phyloP scores from a whole-genome alignment of 495 filamentous ascomycete genomes.

The Aspergillus indologenus region DNA sequence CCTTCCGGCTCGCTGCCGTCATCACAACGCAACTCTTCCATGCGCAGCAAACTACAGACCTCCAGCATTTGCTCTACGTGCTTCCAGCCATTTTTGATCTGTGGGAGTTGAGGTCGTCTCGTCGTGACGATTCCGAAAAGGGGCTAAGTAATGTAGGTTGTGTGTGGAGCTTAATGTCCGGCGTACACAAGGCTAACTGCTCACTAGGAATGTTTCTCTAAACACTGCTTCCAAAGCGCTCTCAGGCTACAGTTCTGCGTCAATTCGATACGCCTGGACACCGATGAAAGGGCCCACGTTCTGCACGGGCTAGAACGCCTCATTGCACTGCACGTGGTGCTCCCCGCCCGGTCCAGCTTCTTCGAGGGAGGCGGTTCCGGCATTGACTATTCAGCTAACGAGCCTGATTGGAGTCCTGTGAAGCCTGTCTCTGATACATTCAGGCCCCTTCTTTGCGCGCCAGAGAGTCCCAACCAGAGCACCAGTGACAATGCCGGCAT shows the following conservation, averaged over 20 bases:
- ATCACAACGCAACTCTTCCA: constrained; percentile 34
- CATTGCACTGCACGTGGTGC: constrained; percentile 65
- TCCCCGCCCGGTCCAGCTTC: constrained; percentile 60
- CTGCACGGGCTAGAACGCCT: constrained; percentile 55
- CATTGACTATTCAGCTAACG: constrained; percentile 43
- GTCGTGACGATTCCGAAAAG: constrained; percentile 36
- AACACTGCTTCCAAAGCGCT: constrained; percentile 38
- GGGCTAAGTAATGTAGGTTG: constrained; percentile 41
- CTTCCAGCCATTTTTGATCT: constrained; percentile 39
- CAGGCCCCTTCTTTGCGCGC: constrained; percentile 35
- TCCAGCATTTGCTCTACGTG: constrained; percentile 42
- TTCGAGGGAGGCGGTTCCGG: constrained; percentile 42
- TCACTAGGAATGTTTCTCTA: constrained; percentile 35
- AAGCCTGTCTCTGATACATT: constrained; percentile 44
- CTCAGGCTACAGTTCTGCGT: constrained; percentile 38
- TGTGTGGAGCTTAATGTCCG: neutral
- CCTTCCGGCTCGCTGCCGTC: constrained; percentile 36
- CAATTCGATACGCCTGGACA: constrained; percentile 32
- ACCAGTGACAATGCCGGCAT: constrained; percentile 1
- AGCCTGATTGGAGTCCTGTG: constrained; percentile 46
- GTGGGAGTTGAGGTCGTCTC: constrained; percentile 45
- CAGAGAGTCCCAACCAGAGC: constrained; percentile 13
- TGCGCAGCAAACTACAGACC: constrained; percentile 35
- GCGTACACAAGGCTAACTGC: constrained; percentile 3
- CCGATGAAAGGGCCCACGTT: constrained; percentile 38